phyloP scores from a whole-genome alignment of 2,329 filamentous ascomycete genomes.

The Epichloe sibirici region DNA sequence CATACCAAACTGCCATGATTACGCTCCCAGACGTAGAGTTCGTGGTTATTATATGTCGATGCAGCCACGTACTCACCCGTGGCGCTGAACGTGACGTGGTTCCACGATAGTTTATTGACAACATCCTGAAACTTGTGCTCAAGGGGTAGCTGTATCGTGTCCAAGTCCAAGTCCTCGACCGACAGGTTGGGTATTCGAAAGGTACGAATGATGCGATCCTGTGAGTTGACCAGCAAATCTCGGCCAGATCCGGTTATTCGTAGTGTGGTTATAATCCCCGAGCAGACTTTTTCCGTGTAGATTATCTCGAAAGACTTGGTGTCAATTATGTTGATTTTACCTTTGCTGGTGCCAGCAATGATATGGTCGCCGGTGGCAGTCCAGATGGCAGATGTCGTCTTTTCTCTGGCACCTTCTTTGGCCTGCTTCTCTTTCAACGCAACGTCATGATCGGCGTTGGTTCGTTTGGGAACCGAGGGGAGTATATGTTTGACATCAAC shows the following conservation, averaged over 20 bases:
- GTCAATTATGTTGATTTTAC: conserved; percentile 91
- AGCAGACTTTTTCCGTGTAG: conserved; percentile 79
- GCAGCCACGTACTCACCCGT: conserved; percentile 94
- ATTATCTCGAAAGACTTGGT: conserved; percentile 69
- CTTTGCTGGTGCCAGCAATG: conserved; percentile 85
- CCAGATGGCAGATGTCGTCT: conserved; percentile 87
- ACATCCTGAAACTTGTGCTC: conserved; percentile 99
- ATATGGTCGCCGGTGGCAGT: conserved; percentile 78
- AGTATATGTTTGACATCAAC: conserved; percentile 64
- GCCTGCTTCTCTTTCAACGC: conserved; percentile 69
- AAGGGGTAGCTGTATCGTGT: conserved; percentile 78
- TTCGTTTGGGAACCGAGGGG: conserved; percentile 69
- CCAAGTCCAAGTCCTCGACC: conserved; percentile 58
- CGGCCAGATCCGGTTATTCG: conserved; percentile 71
- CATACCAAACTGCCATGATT: conserved; percentile 88
- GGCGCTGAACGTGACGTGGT: conserved; percentile 88
- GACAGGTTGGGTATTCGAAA: conserved; percentile 74
- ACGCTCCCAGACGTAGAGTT: conserved; percentile 97
- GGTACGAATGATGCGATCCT: conserved; percentile 89
- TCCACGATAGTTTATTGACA: conserved; percentile 91
- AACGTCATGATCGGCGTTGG: conserved; percentile 56
- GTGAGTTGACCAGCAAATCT: conserved; percentile 82
- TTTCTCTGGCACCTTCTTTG: conserved; percentile 86
- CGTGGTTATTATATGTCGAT: conserved; percentile 95
- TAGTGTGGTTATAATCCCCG: conserved; percentile 77